Base-by-base conservation (phyloP, 257 asterid species). In the Primulina huaijiensis region DNA sequence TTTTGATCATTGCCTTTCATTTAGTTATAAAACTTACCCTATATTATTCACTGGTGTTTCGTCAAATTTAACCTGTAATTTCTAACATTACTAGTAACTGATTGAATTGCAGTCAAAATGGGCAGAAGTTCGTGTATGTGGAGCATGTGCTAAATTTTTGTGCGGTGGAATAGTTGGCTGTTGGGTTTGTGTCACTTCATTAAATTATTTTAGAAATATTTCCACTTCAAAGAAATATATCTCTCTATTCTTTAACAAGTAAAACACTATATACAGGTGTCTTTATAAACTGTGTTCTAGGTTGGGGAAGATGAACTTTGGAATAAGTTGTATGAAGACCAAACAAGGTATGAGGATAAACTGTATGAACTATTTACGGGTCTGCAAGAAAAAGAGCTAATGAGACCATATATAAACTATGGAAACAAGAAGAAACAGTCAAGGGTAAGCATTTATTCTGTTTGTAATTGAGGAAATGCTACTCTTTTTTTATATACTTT, bases 111-210 rank as follows among this genome's bases (percentile, higher is more conserved):
- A 92, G 98, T 84, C 89, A 21, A 84, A 87, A 71, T 77, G 85
- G 81, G 84, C 79, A 69, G 89, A 88, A 87, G 83, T 64, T 74
- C 80, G 70, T 40, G 72, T 74, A 6, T 92, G 97, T 82, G 88
- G 77, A 85, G 82, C 78, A 67, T 86, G 77, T 74, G 90, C 92
- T 74, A 96, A 86, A 64, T 76, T 74, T 68, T 74, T 79, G 80
- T 92, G 97, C 81, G 72, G 79, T 63, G 96, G 96, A 77, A 73
- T 78, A 67, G 92, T 97, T 69, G 77, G 74, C 60, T 70, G 79
- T 77, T 87, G 98, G 98, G 97, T 92, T 55, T 37, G 93, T 84
- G 73, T 31, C 58, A 55, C 73, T 67, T 61, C 67, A 37, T 70
- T 62, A 64, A 34, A 56, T 66, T 56, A 34, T 74, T 62, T 52